These are phyloP conservation scores for Copromyces sp. DNA, from an alignment of 495 filamentous ascomycete species.

Conservation along the genomic window DNA sequence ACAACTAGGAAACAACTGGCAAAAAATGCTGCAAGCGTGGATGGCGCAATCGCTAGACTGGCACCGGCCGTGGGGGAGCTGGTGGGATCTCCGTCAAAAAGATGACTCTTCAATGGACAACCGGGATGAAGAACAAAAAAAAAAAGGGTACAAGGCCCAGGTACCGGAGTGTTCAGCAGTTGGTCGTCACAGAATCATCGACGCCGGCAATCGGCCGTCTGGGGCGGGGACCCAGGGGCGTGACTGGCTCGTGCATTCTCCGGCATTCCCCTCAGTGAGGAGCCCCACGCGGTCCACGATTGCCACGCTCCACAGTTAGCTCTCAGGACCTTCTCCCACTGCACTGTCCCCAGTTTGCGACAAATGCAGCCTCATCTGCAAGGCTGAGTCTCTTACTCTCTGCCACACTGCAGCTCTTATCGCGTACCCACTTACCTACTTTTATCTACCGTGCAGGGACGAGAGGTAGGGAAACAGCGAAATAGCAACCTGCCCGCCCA, in stretches of 20 bases:
- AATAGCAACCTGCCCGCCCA: neutral
- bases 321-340: neutral
- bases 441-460: neutral
- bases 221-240: neutral
- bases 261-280: neutral
- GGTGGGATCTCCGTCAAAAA: neutral
- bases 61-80: neutral
- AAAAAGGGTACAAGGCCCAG: neutral
- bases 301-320: neutral
- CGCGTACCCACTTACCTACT: neutral
- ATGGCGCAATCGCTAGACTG: slow-evolving; percentile 21
- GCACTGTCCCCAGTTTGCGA: neutral
- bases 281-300: neutral
- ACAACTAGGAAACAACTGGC: neutral
- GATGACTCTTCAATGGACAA: neutral
- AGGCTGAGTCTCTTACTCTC: neutral
- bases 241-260: neutral
- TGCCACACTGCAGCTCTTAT: neutral
- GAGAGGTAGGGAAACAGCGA: neutral
- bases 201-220: slow-evolving; percentile 21
- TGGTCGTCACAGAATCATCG: neutral
- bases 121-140: neutral
- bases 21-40: slow-evolving; percentile 16
- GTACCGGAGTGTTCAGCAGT: neutral
- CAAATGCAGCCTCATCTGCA: neutral